These are phyloP conservation scores for Vitis hybrid DNA, from an alignment of 177 flowering plant species.

Conservation along the genomic window DNA sequence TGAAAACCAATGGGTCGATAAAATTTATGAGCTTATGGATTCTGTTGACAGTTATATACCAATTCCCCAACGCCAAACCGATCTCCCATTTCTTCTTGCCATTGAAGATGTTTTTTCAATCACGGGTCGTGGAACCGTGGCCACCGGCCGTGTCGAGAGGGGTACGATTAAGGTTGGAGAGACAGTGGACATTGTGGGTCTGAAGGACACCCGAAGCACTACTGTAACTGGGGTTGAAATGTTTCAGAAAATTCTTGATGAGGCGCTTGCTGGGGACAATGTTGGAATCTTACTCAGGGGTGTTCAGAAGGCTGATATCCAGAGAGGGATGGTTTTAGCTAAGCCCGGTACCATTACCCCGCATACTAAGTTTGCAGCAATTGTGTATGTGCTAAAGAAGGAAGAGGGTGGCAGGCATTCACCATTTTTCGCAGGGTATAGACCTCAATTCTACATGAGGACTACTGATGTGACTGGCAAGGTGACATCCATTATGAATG, in stretches of 20 bases:
- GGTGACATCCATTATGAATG: conserved; percentile 77
- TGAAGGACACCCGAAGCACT: conserved; percentile 62
- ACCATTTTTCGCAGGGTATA: conserved; percentile 78
- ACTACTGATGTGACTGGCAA: conserved; percentile 95
- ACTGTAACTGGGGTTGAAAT: conserved; percentile 93
- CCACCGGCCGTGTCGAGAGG: conserved; percentile 90
- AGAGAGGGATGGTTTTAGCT: conserved; percentile 93
- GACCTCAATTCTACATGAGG: conserved; percentile 96
- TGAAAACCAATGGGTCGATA: conserved; percentile 88
- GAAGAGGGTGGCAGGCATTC: conserved; percentile 98
- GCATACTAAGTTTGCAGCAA: conserved; percentile 71
- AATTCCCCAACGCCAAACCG: conserved; percentile 67
- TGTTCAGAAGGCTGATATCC: conserved; percentile 76
- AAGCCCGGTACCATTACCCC: conserved; percentile 86
- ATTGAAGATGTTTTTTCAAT: conserved; percentile 90
- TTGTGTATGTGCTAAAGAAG: conserved; percentile 92
- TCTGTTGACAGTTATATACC: conserved; percentile 75
- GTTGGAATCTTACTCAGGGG: conserved; percentile 88
- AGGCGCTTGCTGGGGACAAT: conserved; percentile 89
- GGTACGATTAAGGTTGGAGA: conserved; percentile 79
- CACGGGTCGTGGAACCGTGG: conserved; percentile 93
- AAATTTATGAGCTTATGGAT: conserved; percentile 83
- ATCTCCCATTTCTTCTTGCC: conserved; percentile 80
- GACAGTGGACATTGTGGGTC: conserved; percentile 72
- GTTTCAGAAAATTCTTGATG: conserved; percentile 91